A percentile compares a stretch with the other conserved stretches of the same genome.
Conservation (phyloP, 768 basidiomycete species). For the Leccinum aurantiacum region DNA sequence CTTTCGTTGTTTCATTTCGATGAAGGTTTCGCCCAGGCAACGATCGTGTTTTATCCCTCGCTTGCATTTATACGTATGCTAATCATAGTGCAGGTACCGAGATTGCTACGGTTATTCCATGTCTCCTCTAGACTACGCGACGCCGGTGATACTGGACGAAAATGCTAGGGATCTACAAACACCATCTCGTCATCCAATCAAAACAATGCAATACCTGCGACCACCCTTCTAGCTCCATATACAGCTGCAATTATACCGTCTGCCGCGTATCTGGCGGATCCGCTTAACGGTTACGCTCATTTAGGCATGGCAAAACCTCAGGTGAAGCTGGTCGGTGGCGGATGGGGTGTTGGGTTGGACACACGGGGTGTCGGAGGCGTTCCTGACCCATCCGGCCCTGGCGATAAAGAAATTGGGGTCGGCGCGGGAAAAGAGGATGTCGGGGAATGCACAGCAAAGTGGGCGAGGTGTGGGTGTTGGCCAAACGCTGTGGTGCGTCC, state of each 20-base stretch:
- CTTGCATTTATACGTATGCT: constrained; percentile 19
- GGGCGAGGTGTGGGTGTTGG: constrained; percentile 53
- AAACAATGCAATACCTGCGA: constrained; percentile 51
- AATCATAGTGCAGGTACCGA: constrained; percentile 24
- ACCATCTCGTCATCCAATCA: constrained; percentile 47
- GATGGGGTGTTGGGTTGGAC: constrained; percentile 78
- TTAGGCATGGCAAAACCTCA: constrained; percentile 82
- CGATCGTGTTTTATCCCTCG: constrained; percentile 6
- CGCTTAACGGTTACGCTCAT: constrained; percentile 83
- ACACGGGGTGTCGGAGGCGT: constrained; percentile 64
- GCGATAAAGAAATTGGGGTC: background rate
- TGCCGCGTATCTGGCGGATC: constrained; percentile 69
- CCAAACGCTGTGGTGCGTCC: constrained; percentile 49
- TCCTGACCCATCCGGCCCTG: constrained; percentile 23
- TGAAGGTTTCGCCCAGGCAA: constrained; percentile 16
- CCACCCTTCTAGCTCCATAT: constrained; percentile 62
- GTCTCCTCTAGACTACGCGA: constrained; percentile 31
- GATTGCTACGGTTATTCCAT: constrained; percentile 31
- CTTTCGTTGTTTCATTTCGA: background rate
- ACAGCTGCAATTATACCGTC: constrained; percentile 64
- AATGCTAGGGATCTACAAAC: constrained; percentile 27
- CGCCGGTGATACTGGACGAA: constrained; percentile 37
- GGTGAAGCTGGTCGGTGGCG: constrained; percentile 77
- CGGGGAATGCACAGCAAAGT: constrained; percentile 47
- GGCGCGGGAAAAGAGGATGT: constrained; percentile 38